Conservation (phyloP, 306 rosid species). For the Sicyos edulis region DNA sequence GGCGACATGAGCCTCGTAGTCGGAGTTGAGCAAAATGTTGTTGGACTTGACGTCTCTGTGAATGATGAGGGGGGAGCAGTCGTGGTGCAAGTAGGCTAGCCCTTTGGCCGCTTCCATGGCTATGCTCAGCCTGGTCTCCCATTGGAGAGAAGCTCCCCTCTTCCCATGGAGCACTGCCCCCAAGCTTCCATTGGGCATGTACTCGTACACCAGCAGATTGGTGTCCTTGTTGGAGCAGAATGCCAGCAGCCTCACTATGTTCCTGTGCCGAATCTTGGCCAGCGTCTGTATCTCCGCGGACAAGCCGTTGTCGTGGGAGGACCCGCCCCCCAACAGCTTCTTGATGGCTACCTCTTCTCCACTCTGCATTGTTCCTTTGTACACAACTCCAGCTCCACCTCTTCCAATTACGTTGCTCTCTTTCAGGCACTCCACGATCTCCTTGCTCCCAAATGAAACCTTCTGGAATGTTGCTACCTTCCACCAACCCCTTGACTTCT, state of each 20-base stretch:
- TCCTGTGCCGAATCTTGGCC: constrained; percentile 80
- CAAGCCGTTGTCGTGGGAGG: constrained; percentile 78
- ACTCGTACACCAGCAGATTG: constrained; percentile 80
- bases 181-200: constrained; percentile 79
- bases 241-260: constrained; percentile 72
- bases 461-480: constrained; percentile 79
- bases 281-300: constrained; percentile 74
- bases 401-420: constrained; percentile 76
- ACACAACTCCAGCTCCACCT: constrained; percentile 94
- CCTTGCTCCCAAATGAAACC: constrained; percentile 64
- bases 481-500: constrained; percentile 43
- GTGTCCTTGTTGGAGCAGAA: constrained; percentile 72
- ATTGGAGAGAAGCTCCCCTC: constrained; percentile 59
- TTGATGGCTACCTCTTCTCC: constrained; percentile 84
- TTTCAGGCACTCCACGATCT: constrained; percentile 60
- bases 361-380: constrained; percentile 63
- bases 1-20: constrained; percentile 90
- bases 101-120: constrained; percentile 91
- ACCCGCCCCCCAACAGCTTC: constrained; percentile 59
- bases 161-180: constrained; percentile 88
- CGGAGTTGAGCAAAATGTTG: constrained; percentile 66
- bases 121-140: constrained; percentile 73
- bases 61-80: constrained; percentile 72
- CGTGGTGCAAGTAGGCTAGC: constrained; percentile 83
- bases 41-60: constrained; percentile 92